phyloP scores from a whole-genome alignment of 371 early-diverging fungal genomes.

The Capillidium rhysosporum region DNA sequence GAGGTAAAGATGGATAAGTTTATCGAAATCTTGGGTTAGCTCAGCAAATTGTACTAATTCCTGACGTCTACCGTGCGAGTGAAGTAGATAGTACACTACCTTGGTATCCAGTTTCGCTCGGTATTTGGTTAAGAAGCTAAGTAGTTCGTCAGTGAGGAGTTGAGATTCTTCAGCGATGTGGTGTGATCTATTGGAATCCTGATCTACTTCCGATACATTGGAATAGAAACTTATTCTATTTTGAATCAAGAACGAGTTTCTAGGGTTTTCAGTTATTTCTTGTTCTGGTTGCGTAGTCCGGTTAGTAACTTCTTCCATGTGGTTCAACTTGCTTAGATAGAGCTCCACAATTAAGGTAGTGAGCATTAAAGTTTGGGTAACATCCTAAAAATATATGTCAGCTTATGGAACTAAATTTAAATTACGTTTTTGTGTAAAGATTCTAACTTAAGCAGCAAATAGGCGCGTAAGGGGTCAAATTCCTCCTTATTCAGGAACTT shows the following conservation, averaged over 20 bases:
- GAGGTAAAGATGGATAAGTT: conserved; percentile 60
- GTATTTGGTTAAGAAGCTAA: not conserved
- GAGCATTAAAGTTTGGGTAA: conserved; percentile 56
- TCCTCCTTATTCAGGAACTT: conserved; percentile 61
- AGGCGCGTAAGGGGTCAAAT: conserved; percentile 48
- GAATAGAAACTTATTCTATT: too few species aligned
- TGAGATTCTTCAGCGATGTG: conserved; percentile 7
- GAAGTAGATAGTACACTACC: conserved; percentile 56
- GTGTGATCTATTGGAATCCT: not conserved
- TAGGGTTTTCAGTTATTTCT: conserved; percentile 9
- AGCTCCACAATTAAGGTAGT: conserved; percentile 80
- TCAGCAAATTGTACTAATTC: conserved; percentile 59
- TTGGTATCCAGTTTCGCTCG: conserved; percentile 26
- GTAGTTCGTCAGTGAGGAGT: conserved; percentile 7
- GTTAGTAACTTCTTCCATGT: conserved; percentile 32
- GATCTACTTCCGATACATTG: not conserved
- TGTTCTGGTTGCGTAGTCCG: conserved; percentile 21
- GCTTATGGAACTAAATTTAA: not conserved
- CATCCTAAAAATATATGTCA: conserved; percentile 26
- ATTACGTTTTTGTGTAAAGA: conserved; percentile 31
- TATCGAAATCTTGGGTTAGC: conserved; percentile 56
- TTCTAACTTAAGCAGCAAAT: conserved; percentile 42
- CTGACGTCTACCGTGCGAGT: conserved; percentile 57
- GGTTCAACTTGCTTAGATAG: conserved; percentile 51
- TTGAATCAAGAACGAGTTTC: too few species aligned